phyloP scores from a whole-genome alignment of 164 flowering plant species.

The Nymphaea colorata region DNA sequence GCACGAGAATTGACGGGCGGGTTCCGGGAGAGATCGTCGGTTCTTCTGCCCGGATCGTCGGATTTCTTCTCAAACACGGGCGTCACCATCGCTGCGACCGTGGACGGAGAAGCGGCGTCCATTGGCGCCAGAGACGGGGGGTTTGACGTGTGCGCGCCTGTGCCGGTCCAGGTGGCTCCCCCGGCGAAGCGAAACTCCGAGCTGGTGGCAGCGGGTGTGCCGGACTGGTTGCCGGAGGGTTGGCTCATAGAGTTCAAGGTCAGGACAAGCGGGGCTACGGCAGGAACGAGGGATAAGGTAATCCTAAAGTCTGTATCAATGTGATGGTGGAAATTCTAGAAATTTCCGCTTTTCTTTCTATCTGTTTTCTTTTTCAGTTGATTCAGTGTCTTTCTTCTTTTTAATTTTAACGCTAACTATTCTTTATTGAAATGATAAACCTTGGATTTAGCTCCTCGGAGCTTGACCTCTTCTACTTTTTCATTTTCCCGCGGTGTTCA shows the following conservation, averaged over 20 bases:
- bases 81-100: not conserved
- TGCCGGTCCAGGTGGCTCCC: not conserved
- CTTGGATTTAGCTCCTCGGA: no score
- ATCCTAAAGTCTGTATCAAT: no score
- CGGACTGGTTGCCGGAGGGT: slow-evolving; percentile 32
- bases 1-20: not conserved
- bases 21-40: not conserved
- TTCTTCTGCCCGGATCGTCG: not conserved
- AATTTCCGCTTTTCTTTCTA: no score
- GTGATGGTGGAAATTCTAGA: no score
- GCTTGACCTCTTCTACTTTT: no score
- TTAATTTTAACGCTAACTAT: no score
- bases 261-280: slow-evolving; percentile 28
- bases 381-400: no score
- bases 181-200: not conserved
- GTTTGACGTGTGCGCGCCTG: not conserved
- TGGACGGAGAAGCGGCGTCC: not conserved
- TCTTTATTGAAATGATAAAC: no score
- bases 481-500: no score
- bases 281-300: slow-evolving; percentile 35
- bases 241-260: slow-evolving; percentile 27
- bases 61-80: not conserved
- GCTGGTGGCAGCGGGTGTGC: not conserved
- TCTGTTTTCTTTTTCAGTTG: no score
- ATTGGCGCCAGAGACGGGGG: not conserved